Conservation (phyloP, 148 eudicot species). For the Rhododendron williamsianum region DNA sequence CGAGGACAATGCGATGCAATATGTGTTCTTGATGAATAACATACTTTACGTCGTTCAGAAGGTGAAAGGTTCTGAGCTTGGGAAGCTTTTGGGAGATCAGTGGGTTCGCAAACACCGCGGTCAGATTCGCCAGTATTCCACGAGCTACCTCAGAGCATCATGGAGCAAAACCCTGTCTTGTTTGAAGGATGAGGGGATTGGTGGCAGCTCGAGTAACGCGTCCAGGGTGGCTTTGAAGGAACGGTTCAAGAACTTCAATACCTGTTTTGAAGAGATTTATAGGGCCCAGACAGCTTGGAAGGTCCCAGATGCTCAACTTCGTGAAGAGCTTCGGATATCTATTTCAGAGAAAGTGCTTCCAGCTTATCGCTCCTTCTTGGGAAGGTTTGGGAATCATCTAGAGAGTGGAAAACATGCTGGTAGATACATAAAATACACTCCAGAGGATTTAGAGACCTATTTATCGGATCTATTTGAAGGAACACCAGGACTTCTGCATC, state of each 20-base stretch:
- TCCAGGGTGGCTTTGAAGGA: slow-evolving; percentile 70
- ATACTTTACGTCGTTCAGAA: slow-evolving; percentile 78
- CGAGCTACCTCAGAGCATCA: slow-evolving; percentile 73
- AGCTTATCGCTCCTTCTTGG: slow-evolving; percentile 81
- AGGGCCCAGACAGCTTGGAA: slow-evolving; percentile 85
- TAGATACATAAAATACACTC: slow-evolving; percentile 84
- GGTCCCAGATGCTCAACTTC: slow-evolving; percentile 86
- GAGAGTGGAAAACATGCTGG: slow-evolving; percentile 80
- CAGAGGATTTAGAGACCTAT: slow-evolving; percentile 84
- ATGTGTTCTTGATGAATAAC: slow-evolving; percentile 84
- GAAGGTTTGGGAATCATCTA: slow-evolving; percentile 71
- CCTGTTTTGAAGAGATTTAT: slow-evolving; percentile 81
- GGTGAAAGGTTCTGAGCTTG: slow-evolving; percentile 80
- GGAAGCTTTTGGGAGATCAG: slow-evolving; percentile 75
- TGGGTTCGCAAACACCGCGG: slow-evolving; percentile 83
- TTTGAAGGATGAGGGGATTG: slow-evolving; percentile 89
- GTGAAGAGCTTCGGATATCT: slow-evolving; percentile 84
- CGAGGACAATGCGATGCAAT: slow-evolving; percentile 67
- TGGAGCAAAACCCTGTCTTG: slow-evolving; percentile 71
- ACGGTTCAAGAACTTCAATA: slow-evolving; percentile 83
- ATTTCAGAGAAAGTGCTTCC: slow-evolving; percentile 83
- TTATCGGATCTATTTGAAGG: slow-evolving; percentile 85
- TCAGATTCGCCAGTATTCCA: slow-evolving; percentile 59
- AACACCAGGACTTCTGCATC: slow-evolving; percentile 61
- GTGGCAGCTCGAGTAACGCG: slow-evolving; percentile 64